Conservation (phyloP, 441 rosid species). For the Populus trichocarpa region DNA sequence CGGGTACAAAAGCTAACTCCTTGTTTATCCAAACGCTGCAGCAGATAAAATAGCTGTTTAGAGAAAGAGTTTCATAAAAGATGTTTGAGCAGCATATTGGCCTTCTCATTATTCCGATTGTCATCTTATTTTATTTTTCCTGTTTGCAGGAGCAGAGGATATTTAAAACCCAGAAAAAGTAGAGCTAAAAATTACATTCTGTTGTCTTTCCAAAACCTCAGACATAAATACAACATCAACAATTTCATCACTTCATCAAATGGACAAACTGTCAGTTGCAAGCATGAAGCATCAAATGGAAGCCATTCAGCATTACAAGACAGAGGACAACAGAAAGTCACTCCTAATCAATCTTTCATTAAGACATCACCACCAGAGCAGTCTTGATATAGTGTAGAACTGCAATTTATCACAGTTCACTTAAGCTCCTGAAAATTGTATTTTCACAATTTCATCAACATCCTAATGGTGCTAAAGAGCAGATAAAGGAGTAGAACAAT, state of each 20-base stretch:
- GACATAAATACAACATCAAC: background rate
- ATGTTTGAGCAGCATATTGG: background rate
- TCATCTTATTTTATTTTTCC: background rate
- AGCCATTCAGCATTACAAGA: background rate
- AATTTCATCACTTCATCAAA: background rate
- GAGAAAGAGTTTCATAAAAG: background rate
- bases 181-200: background rate
- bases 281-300: background rate
- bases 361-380: background rate
- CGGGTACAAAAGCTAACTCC: slow-evolving; percentile 87
- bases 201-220: background rate
- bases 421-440: no score
- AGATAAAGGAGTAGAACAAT: background rate
- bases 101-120: background rate
- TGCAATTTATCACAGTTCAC: background rate
- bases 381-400: background rate
- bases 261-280: background rate
- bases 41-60: background rate
- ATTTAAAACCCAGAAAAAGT: background rate
- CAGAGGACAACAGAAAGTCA: background rate
- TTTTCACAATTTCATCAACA: background rate
- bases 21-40: slow-evolving; percentile 63
- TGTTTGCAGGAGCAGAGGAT: background rate
- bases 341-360: background rate
- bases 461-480: background rate